Evolutionary conservation across 2,329 filamentous ascomycete genomes (phyloP).

Genomic region (Ophiosphaerella narmari): DNA sequence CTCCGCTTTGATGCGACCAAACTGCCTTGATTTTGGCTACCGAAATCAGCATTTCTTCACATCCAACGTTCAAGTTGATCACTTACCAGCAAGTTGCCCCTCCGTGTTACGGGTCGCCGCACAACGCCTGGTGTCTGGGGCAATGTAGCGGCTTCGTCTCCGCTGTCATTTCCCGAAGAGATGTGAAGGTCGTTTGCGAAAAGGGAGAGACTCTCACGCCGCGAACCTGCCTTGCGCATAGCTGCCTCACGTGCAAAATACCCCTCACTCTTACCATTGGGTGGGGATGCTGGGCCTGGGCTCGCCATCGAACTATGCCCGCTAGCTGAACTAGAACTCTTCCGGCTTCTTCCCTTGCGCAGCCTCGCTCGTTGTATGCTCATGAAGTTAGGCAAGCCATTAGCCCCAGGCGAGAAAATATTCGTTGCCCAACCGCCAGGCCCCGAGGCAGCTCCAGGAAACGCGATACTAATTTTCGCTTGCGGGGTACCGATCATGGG

Average conservation of each 20-base stretch:
- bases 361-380: conserved; percentile 72
- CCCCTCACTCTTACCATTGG: conserved; percentile 60
- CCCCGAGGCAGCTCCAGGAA: conserved; percentile 44
- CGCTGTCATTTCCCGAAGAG: conserved; percentile 76
- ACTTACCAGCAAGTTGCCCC: conserved; percentile 84
- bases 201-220: conserved; percentile 87
- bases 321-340: conserved; percentile 72
- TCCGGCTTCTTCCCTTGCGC: conserved; percentile 63
- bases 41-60: conserved; percentile 16
- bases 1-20: conserved; percentile 88
- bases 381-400: conserved; percentile 73
- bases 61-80: neutral
- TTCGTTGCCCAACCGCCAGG: conserved; percentile 64
- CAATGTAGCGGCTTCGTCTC: conserved; percentile 63
- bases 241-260: conserved; percentile 60
- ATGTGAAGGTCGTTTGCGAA: conserved; percentile 89
- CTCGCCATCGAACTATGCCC: conserved; percentile 70
- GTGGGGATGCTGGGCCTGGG: conserved; percentile 77
- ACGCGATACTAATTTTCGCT: conserved; percentile 61
- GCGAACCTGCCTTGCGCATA: conserved; percentile 57
- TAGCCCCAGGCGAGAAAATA: conserved; percentile 62
- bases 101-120: conserved; percentile 78
- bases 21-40: conserved; percentile 94
- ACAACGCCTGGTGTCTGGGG: conserved; percentile 73
- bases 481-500: conserved; percentile 84